Evolutionary conservation across 2,329 filamentous ascomycete genomes (phyloP).

Genomic region (Penicillium glabrum): DNA sequence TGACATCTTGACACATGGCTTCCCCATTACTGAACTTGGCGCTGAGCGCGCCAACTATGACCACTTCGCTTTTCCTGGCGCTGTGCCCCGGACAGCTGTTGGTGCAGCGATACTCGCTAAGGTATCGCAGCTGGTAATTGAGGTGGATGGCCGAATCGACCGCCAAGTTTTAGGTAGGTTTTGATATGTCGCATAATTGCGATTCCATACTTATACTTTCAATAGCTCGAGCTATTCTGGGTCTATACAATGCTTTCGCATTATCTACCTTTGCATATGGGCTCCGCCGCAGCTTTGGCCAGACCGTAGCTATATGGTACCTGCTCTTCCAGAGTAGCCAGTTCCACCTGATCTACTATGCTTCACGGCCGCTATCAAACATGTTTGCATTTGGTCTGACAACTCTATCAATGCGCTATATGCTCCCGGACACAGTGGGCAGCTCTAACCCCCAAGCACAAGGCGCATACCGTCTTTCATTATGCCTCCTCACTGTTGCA

Average conservation of each 20-base stretch:
- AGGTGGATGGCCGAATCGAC: slow-evolving; percentile 58
- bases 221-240: slow-evolving; percentile 72
- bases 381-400: slow-evolving; percentile 87
- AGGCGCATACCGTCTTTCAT: slow-evolving; percentile 59
- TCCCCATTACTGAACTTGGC: slow-evolving; percentile 50
- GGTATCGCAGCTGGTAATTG: slow-evolving; percentile 66
- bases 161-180: slow-evolving; percentile 55
- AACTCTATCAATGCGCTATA: slow-evolving; percentile 45
- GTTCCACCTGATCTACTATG: slow-evolving; percentile 92
- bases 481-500: slow-evolving; percentile 75
- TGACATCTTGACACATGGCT: slow-evolving; percentile 80
- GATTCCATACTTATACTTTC: neutral
- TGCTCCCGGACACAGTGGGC: slow-evolving; percentile 46
- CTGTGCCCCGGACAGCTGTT: slow-evolving; percentile 86
- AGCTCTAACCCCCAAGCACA: neutral
- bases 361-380: slow-evolving; percentile 87
- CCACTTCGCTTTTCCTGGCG: slow-evolving; percentile 85
- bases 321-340: slow-evolving; percentile 74
- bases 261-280: slow-evolving; percentile 66
- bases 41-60: slow-evolving; percentile 69
- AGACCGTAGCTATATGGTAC: slow-evolving; percentile 73
- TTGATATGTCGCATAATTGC: neutral
- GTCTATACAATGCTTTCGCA: slow-evolving; percentile 69
- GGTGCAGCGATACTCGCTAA: slow-evolving; percentile 76
- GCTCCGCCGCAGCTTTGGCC: slow-evolving; percentile 68